Conservation (phyloP, 306 rosid genomes). For the Inga oerstediana region DNA sequence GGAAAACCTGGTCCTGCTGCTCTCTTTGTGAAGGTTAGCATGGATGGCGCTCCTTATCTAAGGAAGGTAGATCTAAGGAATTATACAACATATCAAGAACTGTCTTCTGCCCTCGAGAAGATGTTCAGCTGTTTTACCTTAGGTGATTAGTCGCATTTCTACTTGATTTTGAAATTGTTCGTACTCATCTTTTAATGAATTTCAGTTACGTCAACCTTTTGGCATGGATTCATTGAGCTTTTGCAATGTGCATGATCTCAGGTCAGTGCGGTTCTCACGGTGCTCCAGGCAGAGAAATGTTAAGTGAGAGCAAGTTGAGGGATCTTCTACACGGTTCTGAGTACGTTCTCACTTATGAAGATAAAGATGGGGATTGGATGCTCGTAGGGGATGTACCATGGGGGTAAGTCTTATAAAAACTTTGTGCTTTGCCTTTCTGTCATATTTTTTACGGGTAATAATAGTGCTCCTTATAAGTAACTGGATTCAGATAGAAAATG, state of each 20-base stretch:
- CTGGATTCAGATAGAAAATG: background rate
- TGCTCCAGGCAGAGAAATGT: slow-evolving; percentile 67
- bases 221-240: slow-evolving; percentile 27
- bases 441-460: background rate
- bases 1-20: slow-evolving; percentile 82
- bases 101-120: slow-evolving; percentile 94
- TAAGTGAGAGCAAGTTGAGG: slow-evolving; percentile 93
- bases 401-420: slow-evolving; percentile 65
- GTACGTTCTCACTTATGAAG: slow-evolving; percentile 88
- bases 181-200: background rate
- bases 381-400: slow-evolving; percentile 99
- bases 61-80: slow-evolving; percentile 94
- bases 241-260: slow-evolving; percentile 39
- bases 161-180: background rate
- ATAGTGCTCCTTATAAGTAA: background rate
- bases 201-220: background rate
- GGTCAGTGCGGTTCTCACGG: slow-evolving; percentile 95
- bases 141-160: slow-evolving; percentile 52
- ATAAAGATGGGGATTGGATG: slow-evolving; percentile 99
- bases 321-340: slow-evolving; percentile 96
- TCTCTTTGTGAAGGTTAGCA: slow-evolving; percentile 94
- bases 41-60: slow-evolving; percentile 99
- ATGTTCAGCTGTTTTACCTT: slow-evolving; percentile 96
- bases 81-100: slow-evolving; percentile 75
- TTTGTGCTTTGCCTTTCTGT: slow-evolving; percentile 1